These are phyloP conservation scores for Corylus americana DNA, from an alignment of 306 rosid species.

Conservation along the genomic window DNA sequence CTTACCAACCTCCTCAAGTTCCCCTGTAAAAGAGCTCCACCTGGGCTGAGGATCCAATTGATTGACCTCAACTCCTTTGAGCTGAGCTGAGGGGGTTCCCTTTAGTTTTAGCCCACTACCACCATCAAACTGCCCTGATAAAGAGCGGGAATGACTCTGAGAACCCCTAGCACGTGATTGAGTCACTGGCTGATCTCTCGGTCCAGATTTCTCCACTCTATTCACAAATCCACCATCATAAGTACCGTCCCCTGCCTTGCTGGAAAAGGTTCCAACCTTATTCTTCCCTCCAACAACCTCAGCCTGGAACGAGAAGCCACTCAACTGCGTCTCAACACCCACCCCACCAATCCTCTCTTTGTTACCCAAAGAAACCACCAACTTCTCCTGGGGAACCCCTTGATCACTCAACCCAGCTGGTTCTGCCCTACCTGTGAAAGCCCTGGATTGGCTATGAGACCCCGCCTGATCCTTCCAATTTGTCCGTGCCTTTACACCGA, in stretches of 20 bases:
- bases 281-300: conserved; percentile 38
- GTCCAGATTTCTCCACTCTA: conserved; percentile 45
- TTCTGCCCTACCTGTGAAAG: conserved; percentile 32
- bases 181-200: conserved; percentile 45
- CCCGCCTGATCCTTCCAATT: conserved; percentile 45
- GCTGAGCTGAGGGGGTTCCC: conserved; percentile 44
- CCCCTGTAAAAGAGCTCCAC: conserved; percentile 46
- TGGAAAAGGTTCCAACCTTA: conserved; percentile 30
- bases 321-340: conserved; percentile 32
- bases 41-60: conserved; percentile 50
- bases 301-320: conserved; percentile 26
- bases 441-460: conserved; percentile 32
- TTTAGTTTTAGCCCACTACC: conserved; percentile 51
- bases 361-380: conserved; percentile 30
- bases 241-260: conserved; percentile 37
- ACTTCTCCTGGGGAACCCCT: conserved; percentile 45
- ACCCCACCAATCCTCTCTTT: conserved; percentile 35
- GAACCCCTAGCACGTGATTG: conserved; percentile 52
- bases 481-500: conserved; percentile 24
- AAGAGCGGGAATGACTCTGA: conserved; percentile 69
- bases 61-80: conserved; percentile 40
- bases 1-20: conserved; percentile 33
- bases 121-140: conserved; percentile 72
- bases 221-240: conserved; percentile 44
- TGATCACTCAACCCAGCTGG: conserved; percentile 45